These are phyloP conservation scores for Solioccasus polychromus DNA, from an alignment of 768 basidiomycete genomes.

Conservation along the genomic window DNA sequence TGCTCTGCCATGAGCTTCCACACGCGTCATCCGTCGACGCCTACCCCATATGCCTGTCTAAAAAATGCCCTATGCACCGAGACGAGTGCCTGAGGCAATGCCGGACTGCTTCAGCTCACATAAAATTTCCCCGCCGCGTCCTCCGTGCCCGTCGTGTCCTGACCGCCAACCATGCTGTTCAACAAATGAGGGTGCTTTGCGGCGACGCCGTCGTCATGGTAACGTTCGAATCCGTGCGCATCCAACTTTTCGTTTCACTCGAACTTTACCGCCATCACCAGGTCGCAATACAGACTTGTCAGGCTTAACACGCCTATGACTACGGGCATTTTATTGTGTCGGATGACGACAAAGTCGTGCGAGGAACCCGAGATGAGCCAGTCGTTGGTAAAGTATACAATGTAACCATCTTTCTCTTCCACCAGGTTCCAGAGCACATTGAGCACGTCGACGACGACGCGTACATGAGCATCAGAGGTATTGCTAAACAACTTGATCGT, in stretches of 20 bases:
- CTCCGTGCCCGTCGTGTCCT: no score
- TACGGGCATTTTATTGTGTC: constrained; percentile 30
- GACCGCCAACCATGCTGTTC: no score
- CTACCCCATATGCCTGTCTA: no score
- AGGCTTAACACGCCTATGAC: constrained; percentile 59
- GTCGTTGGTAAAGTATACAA: constrained; percentile 48
- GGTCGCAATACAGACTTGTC: constrained; percentile 44
- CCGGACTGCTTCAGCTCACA: no score
- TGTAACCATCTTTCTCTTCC: constrained; percentile 41
- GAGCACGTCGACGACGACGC: constrained; percentile 50
- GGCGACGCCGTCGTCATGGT: constrained; percentile 27
- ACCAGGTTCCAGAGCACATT: constrained; percentile 44
- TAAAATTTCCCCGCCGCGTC: constrained; percentile 3
- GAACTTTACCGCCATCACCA: constrained; percentile 35
- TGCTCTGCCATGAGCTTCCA: no score
- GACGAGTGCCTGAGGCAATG: no score
- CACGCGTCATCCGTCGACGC: no score
- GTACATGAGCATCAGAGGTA: constrained; percentile 56
- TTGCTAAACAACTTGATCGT: constrained; percentile 56
- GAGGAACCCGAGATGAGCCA: constrained; percentile 45
- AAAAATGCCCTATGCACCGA: no score
- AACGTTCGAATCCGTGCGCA: constrained; percentile 29
- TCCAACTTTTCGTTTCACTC: constrained; percentile 4
- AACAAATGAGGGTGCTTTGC: constrained; percentile 16
- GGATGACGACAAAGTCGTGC: constrained; percentile 48